A percentile compares a stretch with the other conserved stretches of the same genome.
Evolutionary conservation across 257 asterid species (phyloP).

Genomic region (Solanum appendiculatum): DNA sequence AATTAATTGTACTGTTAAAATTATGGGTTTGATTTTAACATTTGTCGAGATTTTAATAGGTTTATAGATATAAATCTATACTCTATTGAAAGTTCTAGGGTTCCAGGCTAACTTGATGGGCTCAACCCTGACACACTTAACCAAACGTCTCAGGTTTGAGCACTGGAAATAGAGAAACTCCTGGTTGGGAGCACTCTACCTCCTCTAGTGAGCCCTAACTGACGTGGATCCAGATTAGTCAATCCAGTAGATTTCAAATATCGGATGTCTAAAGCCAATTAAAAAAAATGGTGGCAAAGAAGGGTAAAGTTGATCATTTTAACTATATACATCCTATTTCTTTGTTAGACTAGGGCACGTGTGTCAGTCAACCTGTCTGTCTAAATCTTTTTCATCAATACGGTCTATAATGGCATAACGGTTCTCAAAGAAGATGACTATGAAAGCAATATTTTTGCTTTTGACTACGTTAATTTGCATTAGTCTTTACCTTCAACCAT

Average conservation of each 20-base stretch:
- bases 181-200: background rate
- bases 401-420: background rate
- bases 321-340: background rate
- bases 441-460: background rate
- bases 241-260: background rate
- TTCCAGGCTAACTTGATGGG: background rate
- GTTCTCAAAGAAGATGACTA: conserved; percentile 8
- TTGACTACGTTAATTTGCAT: background rate
- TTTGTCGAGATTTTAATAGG: background rate
- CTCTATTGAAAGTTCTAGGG: background rate
- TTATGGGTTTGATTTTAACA: background rate
- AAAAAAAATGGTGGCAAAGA: background rate
- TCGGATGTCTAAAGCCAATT: background rate
- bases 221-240: background rate
- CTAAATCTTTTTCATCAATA: background rate
- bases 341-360: background rate
- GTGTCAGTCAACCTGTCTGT: background rate
- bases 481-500: conserved; percentile 66
- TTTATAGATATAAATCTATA: background rate
- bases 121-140: background rate
- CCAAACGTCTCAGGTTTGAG: background rate
- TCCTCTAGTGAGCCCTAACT: background rate
- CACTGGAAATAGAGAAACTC: background rate
- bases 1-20: background rate
- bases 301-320: background rate